Base-by-base conservation (phyloP, 257 asterid species). In the Perilla frutescens region DNA sequence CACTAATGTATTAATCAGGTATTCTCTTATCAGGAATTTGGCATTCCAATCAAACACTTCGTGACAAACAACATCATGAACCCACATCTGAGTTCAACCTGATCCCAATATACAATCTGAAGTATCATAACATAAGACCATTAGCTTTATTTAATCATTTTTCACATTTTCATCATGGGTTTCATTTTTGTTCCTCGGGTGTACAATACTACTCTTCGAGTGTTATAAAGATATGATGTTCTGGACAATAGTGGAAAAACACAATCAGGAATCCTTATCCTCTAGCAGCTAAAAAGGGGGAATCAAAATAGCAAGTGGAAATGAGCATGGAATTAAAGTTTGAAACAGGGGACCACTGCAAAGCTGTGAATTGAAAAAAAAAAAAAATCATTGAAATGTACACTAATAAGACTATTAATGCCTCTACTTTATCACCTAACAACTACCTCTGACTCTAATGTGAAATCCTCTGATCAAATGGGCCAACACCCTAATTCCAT, bases 221-320 rank as follows among this genome's bases (percentile, higher is more conserved):
- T 66, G 44, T 45, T 73, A 76, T 60, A 48, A 58, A 12, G 54
- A 14, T 45, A 54, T 47, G 5, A 7, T 9, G 14, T 58, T 37
- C 63, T 20, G 14, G 8, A 67, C 15, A 72, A 62, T 51, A 53
- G 50, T 15, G 40, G 61, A 15, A 62, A 31, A 15, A n/a, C 36
- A 63, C n/a, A 50, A 56, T 36, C 61, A 73, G 37, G 79, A 78
- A 68, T 74, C 77, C 41, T 75, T 55, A 12, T 68, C 79, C 79
- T 63, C 68, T 29, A 74, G 71, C 75, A 11, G 54, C 76, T 5
- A 45, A 63, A 84, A 67, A 69, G 31, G 50, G 26, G 66, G 84
- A 76, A 83, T 85, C 71, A 68, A 49, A 77, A 55, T 31, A 58
- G 80, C 49, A 43, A 79, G 80, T 81, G 88, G 86, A 77, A 47